These are phyloP conservation scores for Capsicum rhomboideum DNA, from an alignment of 257 asterid genomes.

Conservation along the genomic window DNA sequence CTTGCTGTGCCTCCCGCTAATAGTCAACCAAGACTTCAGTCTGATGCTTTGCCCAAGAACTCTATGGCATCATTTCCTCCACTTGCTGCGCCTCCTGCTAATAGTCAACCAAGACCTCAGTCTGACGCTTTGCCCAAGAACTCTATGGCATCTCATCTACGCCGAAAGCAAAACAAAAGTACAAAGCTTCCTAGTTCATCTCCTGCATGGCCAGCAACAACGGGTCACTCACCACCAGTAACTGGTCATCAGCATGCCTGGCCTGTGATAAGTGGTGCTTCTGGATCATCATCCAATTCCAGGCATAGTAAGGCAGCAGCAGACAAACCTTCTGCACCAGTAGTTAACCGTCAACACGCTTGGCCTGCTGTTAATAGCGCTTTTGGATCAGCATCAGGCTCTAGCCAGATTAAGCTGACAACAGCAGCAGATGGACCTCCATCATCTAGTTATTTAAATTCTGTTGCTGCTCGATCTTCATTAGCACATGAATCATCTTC, in stretches of 20 bases:
- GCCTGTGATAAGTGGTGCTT: slow-evolving; percentile 45
- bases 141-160: slow-evolving; percentile 71
- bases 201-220: slow-evolving; percentile 43
- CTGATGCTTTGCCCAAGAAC: slow-evolving; percentile 32
- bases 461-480: slow-evolving; percentile 40
- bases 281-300: slow-evolving; percentile 50
- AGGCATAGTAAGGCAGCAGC: slow-evolving; percentile 26
- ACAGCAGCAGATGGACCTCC: slow-evolving; percentile 22
- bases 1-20: slow-evolving; percentile 44
- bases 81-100: slow-evolving; percentile 43
- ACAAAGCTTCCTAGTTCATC: slow-evolving; percentile 31
- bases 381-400: slow-evolving; percentile 8
- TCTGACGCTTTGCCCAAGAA: slow-evolving; percentile 33
- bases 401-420: slow-evolving; percentile 9
- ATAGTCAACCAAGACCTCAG: slow-evolving; percentile 42
- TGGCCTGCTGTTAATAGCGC: slow-evolving; percentile 51
- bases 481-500: slow-evolving; percentile 28
- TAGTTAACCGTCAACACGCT: slow-evolving; percentile 9
- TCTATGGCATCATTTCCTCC: slow-evolving; percentile 82
- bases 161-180: slow-evolving; percentile 33
- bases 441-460: slow-evolving; percentile 33
- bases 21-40: slow-evolving; percentile 42
- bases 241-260: slow-evolving; percentile 34
- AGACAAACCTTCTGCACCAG: slow-evolving; percentile 26
- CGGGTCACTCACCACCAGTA: slow-evolving; percentile 28